Percentiles rank a stretch among this genome's conserved stretches.
These are phyloP conservation scores for Trichoderma sp. DNA, from an alignment of 2,329 filamentous ascomycete species.

Conservation along the genomic window DNA sequence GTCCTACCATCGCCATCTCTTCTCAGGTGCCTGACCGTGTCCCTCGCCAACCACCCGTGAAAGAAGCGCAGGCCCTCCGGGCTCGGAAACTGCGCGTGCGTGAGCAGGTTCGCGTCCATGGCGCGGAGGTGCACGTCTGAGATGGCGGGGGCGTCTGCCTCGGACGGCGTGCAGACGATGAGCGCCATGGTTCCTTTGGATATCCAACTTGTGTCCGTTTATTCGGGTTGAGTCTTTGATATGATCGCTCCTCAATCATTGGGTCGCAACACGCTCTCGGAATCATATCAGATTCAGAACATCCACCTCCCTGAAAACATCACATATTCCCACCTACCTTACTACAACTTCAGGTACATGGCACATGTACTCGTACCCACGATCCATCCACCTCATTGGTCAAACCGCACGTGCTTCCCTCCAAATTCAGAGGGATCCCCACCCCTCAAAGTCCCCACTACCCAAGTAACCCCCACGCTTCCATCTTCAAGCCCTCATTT, in stretches of 20 bases:
- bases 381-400: not conserved
- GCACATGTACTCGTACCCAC: not conserved
- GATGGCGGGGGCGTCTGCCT: constrained; percentile 34
- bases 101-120: constrained; percentile 45
- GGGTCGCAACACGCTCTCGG: no score
- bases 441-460: not conserved
- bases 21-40: constrained; percentile 39
- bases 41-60: constrained; percentile 37
- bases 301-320: no score
- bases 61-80: constrained; percentile 37
- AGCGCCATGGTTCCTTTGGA: constrained; percentile 34
- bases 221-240: not conserved
- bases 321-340: no score
- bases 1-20: constrained; percentile 30
- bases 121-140: constrained; percentile 43
- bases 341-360: not conserved
- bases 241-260: not conserved
- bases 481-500: not conserved
- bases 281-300: no score
- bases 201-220: no score
- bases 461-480: not conserved
- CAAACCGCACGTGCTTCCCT: not conserved
- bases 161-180: constrained; percentile 35
- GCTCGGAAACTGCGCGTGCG: constrained; percentile 47
- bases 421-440: not conserved